Base-by-base conservation (phyloP, 1,139 yeast species). In the Candida sp. region DNA sequence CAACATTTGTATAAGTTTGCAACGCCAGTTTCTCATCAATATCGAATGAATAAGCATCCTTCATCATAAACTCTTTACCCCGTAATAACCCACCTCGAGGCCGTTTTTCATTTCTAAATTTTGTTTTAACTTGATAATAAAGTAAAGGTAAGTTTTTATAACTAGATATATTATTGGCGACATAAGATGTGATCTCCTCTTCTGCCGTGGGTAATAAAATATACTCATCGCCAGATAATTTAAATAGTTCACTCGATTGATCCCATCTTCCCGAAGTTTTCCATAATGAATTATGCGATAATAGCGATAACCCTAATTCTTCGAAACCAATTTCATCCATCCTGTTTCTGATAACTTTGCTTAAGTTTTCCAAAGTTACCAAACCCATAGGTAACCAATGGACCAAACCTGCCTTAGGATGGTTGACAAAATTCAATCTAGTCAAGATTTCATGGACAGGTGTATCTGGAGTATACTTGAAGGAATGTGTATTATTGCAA, bases 21-120 rank as follows among this genome's bases (percentile, higher is more conserved):
- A 82, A 60, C 0, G 98, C 97, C 4, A 61, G 68, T 4, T 64
- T 63, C 29, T 68, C 68, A 41, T 69, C 65, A 1, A 70, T 53
- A 55, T 91, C 97, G 63, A 93, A 93, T 0, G 97, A 84, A 59
- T 93, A 93, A 4, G 95, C 93, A 61, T 93, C 99, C 60, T 91
- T 91, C 99, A 93, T 93, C 33, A 87, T 55, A 56, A 93, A 95
- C 60, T 93, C 99, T 40, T 91, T 73, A 0, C 96, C 95, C 46
- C 99, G 70, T 38, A 95, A 68, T 35, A 93, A 67, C 0, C 99
- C 99, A 42, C 93, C 90, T 45, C 99, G 68, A 1, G 99, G 97
- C 51, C 99, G 69, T 51, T 79, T 78, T 58, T 93, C 99, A 61
- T 90, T 89, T 44, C 99, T 70, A 61, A 82, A 93, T 61, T 93